Evolutionary conservation across 345 rosid species (phyloP).

Genomic region (Boechera stricta): DNA sequence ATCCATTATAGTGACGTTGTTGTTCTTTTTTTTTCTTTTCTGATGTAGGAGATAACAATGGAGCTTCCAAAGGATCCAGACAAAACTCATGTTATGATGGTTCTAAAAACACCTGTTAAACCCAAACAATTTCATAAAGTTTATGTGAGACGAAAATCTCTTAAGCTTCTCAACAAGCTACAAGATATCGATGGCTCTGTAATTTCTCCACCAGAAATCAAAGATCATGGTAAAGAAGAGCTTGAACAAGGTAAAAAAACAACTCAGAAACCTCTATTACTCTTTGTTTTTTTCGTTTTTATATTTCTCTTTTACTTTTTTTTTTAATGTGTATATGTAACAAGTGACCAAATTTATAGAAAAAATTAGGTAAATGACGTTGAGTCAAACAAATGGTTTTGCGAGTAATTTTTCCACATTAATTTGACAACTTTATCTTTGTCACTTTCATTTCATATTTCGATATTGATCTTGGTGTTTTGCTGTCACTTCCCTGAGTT

Average conservation of each 20-base stretch:
- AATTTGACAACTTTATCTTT: no score
- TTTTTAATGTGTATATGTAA: no score
- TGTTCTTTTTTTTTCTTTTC: no score
- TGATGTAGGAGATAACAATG: background rate
- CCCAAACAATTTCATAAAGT: background rate
- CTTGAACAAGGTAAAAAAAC: background rate
- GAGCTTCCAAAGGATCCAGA: background rate
- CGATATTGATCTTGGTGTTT: no score
- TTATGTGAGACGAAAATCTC: constrained; percentile 22
- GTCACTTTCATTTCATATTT: no score
- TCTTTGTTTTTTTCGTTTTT: background rate
- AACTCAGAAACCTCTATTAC: background rate
- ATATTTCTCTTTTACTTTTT: no score
- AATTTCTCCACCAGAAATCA: background rate
- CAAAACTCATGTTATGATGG: background rate
- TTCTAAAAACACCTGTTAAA: constrained; percentile 16
- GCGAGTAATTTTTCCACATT: no score
- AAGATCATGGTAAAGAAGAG: background rate
- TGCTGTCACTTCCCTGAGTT: no score
- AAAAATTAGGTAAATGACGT: no score
- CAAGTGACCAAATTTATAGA: background rate
- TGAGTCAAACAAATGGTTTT: no score
- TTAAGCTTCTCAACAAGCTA: background rate
- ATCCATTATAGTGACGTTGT: background rate
- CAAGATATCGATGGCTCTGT: background rate